Evolutionary conservation across 371 early-diverging fungal species (phyloP).

Genomic region (Mucor lusitanicus): DNA sequence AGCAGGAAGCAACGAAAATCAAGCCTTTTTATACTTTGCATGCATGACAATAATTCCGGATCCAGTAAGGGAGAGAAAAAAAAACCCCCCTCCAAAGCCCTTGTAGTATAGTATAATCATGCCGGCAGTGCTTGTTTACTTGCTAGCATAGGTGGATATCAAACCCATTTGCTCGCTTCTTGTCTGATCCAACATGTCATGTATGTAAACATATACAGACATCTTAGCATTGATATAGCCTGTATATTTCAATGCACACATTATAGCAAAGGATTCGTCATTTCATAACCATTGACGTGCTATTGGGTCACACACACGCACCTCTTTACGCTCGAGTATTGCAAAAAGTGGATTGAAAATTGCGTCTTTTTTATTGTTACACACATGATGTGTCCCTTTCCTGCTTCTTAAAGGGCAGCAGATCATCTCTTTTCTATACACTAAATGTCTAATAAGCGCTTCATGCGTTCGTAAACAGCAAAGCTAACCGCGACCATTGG

Average conservation of each 20-base stretch:
- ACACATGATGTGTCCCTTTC: no score
- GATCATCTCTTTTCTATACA: background rate
- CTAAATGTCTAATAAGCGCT: slow-evolving; percentile 34
- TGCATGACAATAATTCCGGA: background rate
- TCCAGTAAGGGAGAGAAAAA: background rate
- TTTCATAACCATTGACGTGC: slow-evolving; percentile 4
- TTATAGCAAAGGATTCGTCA: background rate
- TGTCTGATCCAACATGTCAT: background rate
- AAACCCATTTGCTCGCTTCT: background rate
- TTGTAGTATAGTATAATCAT: no score
- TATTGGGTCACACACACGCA: slow-evolving; percentile 6
- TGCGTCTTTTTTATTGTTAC: slow-evolving; percentile 8
- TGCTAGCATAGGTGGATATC: no score
- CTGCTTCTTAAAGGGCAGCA: background rate
- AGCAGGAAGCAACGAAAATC: background rate
- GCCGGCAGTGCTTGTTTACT: background rate
- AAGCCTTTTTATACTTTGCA: background rate
- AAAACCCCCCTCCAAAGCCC: background rate
- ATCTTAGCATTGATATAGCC: background rate
- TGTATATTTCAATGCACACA: background rate
- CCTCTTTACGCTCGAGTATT: background rate
- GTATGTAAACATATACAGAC: background rate
- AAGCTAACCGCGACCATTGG: slow-evolving; percentile 92
- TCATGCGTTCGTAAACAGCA: slow-evolving; percentile 81
- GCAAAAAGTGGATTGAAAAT: background rate